Conservation (phyloP, 148 eudicot species). For the Rhododendron kiyosumense region DNA sequence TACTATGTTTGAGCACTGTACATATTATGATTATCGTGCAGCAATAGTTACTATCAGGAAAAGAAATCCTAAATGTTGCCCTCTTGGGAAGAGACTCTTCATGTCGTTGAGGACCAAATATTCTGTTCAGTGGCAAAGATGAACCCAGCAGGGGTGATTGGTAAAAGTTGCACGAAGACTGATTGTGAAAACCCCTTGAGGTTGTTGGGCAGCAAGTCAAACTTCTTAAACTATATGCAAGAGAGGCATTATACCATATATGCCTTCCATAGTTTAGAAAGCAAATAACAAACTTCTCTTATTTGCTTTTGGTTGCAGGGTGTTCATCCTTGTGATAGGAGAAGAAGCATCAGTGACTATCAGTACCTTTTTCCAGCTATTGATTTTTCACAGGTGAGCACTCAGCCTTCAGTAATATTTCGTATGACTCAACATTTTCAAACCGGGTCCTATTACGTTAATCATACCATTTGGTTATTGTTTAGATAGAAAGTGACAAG, state of each 20-base stretch:
- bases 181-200: neutral
- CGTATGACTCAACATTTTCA: neutral
- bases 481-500: slow-evolving; percentile 83
- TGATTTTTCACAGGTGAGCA: slow-evolving; percentile 75
- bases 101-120: neutral
- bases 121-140: neutral
- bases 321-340: slow-evolving; percentile 88
- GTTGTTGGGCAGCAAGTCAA: neutral
- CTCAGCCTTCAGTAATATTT: slow-evolving; percentile 1
- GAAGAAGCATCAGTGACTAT: slow-evolving; percentile 75
- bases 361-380: slow-evolving; percentile 76
- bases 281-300: neutral
- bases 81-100: neutral
- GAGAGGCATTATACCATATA: neutral
- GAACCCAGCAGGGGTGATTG: neutral
- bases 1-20: neutral
- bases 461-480: slow-evolving; percentile 1
- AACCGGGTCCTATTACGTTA: neutral
- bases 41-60: neutral
- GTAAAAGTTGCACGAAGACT: neutral
- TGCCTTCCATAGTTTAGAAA: neutral
- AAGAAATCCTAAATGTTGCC: neutral
- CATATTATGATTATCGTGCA: neutral
- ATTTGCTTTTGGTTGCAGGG: slow-evolving; percentile 58
- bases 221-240: slow-evolving; percentile 1